Conservation (phyloP, 805 yeast genomes). For the Schwanniomyces sp. region DNA sequence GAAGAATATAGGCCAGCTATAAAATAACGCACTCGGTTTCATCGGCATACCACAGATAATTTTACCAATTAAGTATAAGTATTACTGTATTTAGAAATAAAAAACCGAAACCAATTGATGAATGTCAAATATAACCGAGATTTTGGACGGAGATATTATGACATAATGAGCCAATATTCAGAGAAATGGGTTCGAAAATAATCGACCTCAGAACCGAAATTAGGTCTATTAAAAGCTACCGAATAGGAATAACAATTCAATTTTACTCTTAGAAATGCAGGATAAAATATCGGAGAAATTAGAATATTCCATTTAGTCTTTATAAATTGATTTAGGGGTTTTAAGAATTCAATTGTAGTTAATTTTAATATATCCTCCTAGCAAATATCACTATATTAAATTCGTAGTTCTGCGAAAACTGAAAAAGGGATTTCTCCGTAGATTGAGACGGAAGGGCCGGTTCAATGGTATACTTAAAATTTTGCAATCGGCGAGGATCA, state of each 20-base stretch:
- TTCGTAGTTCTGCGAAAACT: background rate
- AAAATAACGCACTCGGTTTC: background rate
- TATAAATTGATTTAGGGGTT: background rate
- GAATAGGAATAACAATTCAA: background rate
- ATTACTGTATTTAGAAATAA: background rate
- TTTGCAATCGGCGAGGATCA: background rate
- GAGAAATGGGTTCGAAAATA: background rate
- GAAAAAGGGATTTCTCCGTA: background rate
- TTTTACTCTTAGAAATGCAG: background rate
- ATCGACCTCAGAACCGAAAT: background rate
- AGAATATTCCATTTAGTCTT: background rate
- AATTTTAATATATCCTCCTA: too few relatives aligned
- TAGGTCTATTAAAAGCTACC: background rate
- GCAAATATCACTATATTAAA: too few relatives aligned
- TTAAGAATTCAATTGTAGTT: too few relatives aligned
- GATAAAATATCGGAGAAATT: background rate
- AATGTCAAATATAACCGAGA: background rate
- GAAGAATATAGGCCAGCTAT: background rate
- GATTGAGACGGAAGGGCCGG: background rate
- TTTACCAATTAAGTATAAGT: background rate
- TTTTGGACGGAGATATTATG: background rate
- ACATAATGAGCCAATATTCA: background rate
- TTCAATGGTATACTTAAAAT: background rate
- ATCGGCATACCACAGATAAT: background rate
- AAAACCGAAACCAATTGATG: background rate